Conservation (phyloP, 208 protist genomes). For the Crithidia brevicula region DNA sequence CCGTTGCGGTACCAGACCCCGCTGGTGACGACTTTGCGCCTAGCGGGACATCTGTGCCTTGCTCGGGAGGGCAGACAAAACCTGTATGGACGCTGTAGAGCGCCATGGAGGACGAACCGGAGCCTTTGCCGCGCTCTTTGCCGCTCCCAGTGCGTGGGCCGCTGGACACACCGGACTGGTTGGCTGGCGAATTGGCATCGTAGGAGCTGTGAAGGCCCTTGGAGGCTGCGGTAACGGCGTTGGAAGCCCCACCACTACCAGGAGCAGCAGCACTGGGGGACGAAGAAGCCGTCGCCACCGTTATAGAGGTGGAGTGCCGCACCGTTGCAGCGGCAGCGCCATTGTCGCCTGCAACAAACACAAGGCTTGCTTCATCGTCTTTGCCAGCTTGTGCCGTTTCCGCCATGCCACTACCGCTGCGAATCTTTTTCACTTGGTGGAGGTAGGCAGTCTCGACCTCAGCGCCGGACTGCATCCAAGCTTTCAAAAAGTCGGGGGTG, state of each 20-base stretch:
- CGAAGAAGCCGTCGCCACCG: neutral
- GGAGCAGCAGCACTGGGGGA: neutral
- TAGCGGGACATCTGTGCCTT: neutral
- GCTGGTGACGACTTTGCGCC: neutral
- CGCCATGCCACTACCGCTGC: neutral
- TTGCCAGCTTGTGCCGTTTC: no score
- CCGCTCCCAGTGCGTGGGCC: neutral
- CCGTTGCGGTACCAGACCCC: no score
- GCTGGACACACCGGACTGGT: slow-evolving; percentile 13
- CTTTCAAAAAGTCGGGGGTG: slow-evolving; percentile 52
- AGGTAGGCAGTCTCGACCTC: slow-evolving; percentile 27
- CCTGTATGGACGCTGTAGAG: slow-evolving; percentile 40
- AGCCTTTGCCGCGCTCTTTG: slow-evolving; percentile 5
- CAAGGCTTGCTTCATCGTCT: no score
- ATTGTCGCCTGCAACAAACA: no score
- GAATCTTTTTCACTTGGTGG: slow-evolving; percentile 16
- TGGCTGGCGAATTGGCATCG: slow-evolving; percentile 8
- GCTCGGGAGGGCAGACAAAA: slow-evolving; percentile 26
- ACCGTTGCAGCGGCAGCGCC: no score
- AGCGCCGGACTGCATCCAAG: slow-evolving; percentile 39
- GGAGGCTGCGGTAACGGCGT: slow-evolving; percentile 8
- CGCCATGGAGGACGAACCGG: slow-evolving; percentile 18
- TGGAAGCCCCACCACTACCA: no score
- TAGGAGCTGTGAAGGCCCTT: slow-evolving; percentile 18
- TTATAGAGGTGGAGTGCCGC: slow-evolving; percentile 16